A percentile compares a stretch with the other conserved stretches of the same genome.
These are phyloP conservation scores for Delonix regia DNA, from an alignment of 306 rosid genomes.

Conservation along the genomic window DNA sequence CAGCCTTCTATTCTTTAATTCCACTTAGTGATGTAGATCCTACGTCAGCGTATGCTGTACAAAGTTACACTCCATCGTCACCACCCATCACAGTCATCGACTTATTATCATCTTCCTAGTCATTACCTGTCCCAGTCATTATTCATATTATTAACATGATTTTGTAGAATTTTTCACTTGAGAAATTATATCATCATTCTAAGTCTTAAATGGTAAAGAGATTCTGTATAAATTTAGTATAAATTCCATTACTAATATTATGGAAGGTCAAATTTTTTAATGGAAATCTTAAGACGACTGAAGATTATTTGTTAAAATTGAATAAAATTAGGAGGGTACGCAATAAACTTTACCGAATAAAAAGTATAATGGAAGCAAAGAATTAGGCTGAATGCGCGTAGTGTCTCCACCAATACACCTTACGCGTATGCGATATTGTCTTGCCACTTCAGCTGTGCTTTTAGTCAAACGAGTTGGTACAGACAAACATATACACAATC, in stretches of 20 bases:
- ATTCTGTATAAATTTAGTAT: too few relatives aligned
- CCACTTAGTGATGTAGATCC: slow-evolving; percentile 10
- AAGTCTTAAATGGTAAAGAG: not conserved
- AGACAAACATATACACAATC: not conserved
- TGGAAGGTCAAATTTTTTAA: not conserved
- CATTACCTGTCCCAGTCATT: not conserved
- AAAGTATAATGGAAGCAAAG: not conserved
- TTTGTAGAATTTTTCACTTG: not conserved
- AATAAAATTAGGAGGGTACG: not conserved
- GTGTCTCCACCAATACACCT: not conserved
- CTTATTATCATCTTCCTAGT: not conserved
- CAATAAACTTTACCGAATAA: too few relatives aligned
- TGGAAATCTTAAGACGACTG: not conserved
- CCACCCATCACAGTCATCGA: too few relatives aligned
- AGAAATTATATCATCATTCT: not conserved
- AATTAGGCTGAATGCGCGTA: not conserved
- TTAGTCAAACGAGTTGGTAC: slow-evolving; percentile 41
- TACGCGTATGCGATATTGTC: not conserved
- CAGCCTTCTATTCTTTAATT: not conserved
- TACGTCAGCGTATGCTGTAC: slow-evolving; percentile 40
- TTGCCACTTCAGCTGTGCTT: too few relatives aligned
- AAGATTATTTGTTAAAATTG: not conserved
- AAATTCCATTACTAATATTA: not conserved
- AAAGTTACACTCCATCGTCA: not conserved
- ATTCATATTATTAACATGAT: not conserved